These are phyloP conservation scores for Trametes meyenii DNA, from an alignment of 768 basidiomycete species.

Conservation along the genomic window DNA sequence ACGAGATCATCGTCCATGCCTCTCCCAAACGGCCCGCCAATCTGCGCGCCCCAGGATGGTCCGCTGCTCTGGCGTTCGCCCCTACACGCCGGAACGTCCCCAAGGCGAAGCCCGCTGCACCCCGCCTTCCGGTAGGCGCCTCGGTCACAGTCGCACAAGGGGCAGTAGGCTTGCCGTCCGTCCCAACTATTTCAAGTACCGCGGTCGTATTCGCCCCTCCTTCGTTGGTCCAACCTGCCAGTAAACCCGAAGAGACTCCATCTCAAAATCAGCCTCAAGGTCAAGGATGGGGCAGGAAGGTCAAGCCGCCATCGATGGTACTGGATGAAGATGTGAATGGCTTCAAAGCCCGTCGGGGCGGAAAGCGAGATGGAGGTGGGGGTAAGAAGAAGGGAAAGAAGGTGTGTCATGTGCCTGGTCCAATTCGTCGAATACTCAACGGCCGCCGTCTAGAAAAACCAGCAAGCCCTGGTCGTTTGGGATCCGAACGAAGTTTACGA, in stretches of 20 bases:
- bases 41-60: slow-evolving; percentile 68
- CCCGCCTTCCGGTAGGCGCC: slow-evolving; percentile 65
- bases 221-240: slow-evolving; percentile 45
- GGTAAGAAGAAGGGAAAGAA: slow-evolving; percentile 58
- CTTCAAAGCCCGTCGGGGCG: slow-evolving; percentile 63
- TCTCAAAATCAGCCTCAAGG: slow-evolving; percentile 42
- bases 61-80: slow-evolving; percentile 86
- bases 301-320: slow-evolving; percentile 89
- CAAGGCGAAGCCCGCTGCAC: slow-evolving; percentile 58
- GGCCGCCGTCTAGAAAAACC: slow-evolving; percentile 59
- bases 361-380: slow-evolving; percentile 50
- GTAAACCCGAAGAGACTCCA: slow-evolving; percentile 35
- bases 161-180: slow-evolving; percentile 15
- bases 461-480: slow-evolving; percentile 59
- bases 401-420: slow-evolving; percentile 39
- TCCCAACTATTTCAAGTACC: slow-evolving; percentile 48
- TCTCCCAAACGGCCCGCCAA: slow-evolving; percentile 16
- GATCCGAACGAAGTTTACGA: slow-evolving; percentile 83
- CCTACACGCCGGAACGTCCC: slow-evolving; percentile 66
- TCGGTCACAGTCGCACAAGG: slow-evolving; percentile 44
- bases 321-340: slow-evolving; percentile 90
- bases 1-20: slow-evolving; percentile 35
- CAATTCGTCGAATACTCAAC: background rate
- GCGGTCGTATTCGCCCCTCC: slow-evolving; percentile 77
- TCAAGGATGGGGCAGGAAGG: slow-evolving; percentile 84